These are phyloP conservation scores for Neofusicoccum sp. DNA, from an alignment of 2,329 filamentous ascomycete species.

Conservation along the genomic window DNA sequence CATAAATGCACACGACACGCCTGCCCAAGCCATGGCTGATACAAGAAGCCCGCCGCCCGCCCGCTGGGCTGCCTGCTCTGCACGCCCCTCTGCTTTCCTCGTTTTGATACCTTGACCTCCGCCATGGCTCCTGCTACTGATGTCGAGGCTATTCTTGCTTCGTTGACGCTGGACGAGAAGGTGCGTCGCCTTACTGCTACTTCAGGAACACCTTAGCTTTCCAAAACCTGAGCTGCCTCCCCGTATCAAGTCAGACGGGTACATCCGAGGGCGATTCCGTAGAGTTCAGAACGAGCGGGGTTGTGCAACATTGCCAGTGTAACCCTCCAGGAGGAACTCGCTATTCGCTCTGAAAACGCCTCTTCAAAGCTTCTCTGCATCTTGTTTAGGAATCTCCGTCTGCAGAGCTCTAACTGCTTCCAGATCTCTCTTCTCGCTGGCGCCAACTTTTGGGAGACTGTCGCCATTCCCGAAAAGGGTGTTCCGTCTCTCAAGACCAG, in stretches of 20 bases:
- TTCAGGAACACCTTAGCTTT: not conserved
- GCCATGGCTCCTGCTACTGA: conserved; percentile 29
- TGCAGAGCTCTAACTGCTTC: not conserved
- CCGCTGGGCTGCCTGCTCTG: not conserved
- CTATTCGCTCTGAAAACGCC: too few relatives aligned
- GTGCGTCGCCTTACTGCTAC: conserved; percentile 17
- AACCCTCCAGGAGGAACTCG: too few relatives aligned
- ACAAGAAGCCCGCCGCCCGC: conserved; percentile 1
- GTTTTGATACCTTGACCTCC: not conserved
- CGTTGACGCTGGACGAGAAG: conserved; percentile 40
- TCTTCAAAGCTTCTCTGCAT: too few relatives aligned
- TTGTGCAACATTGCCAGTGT: too few relatives aligned
- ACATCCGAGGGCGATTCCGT: too few relatives aligned
- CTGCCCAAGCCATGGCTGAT: not conserved
- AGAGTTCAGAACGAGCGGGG: too few relatives aligned
- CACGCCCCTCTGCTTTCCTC: not conserved
- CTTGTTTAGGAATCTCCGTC: too few relatives aligned
- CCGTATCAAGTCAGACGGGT: not conserved
- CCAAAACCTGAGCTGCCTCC: not conserved
- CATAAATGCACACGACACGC: not conserved
- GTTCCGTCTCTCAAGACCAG: conserved; percentile 67
- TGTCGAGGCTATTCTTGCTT: conserved; percentile 34
- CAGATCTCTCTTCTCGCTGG: conserved; percentile 49
- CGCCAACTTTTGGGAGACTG: conserved; percentile 71
- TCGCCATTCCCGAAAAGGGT: conserved; percentile 60